Evolutionary conservation across 225 moss, liverwort and hornwort genomes (phyloP), one percentile per base, ranked within the genome.

Genomic region (Marchantia polymorpha): DNA sequence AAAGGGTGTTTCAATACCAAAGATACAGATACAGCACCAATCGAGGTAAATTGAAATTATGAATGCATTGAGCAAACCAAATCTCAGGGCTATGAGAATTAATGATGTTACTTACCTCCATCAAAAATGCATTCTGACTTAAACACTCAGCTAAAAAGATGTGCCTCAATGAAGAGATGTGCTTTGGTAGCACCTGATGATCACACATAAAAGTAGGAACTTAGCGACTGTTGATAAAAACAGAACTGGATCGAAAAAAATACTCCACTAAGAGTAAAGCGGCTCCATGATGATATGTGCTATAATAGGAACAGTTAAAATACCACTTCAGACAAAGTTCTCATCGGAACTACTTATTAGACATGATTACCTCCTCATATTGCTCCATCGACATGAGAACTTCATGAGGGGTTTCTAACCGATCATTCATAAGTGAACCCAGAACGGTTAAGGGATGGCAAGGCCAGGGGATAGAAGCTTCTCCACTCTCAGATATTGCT

Each of bases 351-450:
- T 10, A 23, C 52, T 7, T 52, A 53, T 52, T 16, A 50, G 0
- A 65, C 26, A 25, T 22, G 26, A 72, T 84, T 81, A 90, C 93
- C 90, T 99, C 99, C 86, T 95, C 99, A 64, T 99, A 99, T 81
- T 99, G 99, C 78, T 99, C 95, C 92, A 91, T 90, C 56, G 89
- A 92, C 93, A 95, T 90, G 72, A 95, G 85, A 79, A 93, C 84
- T 84, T 99, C 99, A 82, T 99, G 95, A 50, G 95, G 99, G 29
- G 99, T 99, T 81, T 88, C 93, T 58, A 99, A 83, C 9, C 92
- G 91, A 78, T 92, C 95, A 72, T 83, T 88, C 85, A 99, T 84
- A 60, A 92, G 89, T 51, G 90, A 90, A 13, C 87, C 90, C 81
- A 99, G 50, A 15, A 91, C 85, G 75, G 82, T 84, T 63, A 90